Conservation (phyloP, 352 stramenopile genomes). For the Heterotrichella gracilis region DNA sequence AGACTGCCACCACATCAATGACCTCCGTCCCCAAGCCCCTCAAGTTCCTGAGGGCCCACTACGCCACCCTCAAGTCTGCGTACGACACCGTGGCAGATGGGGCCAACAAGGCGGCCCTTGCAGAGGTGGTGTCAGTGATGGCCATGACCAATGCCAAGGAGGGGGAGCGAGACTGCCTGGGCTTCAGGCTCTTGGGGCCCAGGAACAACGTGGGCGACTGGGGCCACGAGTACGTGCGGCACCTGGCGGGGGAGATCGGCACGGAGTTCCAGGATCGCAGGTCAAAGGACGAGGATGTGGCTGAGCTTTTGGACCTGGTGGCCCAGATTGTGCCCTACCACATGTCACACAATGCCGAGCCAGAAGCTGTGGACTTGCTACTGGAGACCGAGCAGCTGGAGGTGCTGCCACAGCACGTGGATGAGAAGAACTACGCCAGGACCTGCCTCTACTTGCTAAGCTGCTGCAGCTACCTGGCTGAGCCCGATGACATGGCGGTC, state of each 20-base stretch:
- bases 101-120: conserved; percentile 23
- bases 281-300: conserved; percentile 25
- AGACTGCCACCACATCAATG: conserved; percentile 79
- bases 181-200: conserved; percentile 48
- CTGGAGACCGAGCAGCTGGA: conserved; percentile 82
- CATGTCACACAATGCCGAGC: conserved; percentile 90
- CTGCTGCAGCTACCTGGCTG: conserved; percentile 83
- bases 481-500: conserved; percentile 70
- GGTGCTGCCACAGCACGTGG: conserved; percentile 59
- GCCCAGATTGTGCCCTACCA: conserved; percentile 94
- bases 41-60: conserved; percentile 88
- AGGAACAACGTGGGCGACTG: conserved; percentile 61
- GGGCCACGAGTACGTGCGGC: conserved; percentile 92
- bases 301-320: conserved; percentile 52
- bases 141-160: conserved; percentile 86
- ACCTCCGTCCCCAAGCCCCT: conserved; percentile 93
- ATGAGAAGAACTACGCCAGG: conserved; percentile 88
- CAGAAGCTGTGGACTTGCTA: conserved; percentile 89
- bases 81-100: conserved; percentile 20
- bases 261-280: conserved; percentile 20
- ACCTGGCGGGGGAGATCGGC: conserved; percentile 77
- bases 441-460: conserved; percentile 91
- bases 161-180: conserved; percentile 40
- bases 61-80: conserved; percentile 51
- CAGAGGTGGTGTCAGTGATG: conserved; percentile 53